phyloP scores from a whole-genome alignment of 2,329 filamentous ascomycete genomes.

The Claviceps lovelessii region DNA sequence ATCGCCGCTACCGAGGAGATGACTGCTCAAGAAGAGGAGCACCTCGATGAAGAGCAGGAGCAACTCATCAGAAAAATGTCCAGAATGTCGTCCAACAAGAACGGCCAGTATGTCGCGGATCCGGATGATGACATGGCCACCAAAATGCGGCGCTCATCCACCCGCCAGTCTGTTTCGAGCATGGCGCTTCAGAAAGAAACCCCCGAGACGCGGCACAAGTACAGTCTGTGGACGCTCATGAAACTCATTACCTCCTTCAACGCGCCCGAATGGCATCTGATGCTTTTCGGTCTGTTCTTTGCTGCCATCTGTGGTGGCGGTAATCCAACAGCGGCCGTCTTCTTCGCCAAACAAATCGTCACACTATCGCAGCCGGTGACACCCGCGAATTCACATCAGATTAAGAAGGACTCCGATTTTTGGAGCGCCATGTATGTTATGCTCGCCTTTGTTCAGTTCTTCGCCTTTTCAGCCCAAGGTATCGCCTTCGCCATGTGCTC shows the following conservation, averaged over 20 bases:
- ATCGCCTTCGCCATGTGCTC: slow-evolving; percentile 70
- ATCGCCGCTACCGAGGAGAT: slow-evolving; percentile 50
- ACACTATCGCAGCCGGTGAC: slow-evolving; percentile 44
- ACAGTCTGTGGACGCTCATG: slow-evolving; percentile 61
- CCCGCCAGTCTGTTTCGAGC: slow-evolving; percentile 52
- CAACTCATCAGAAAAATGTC: slow-evolving; percentile 30
- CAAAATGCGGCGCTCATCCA: slow-evolving; percentile 41
- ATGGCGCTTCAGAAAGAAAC: slow-evolving; percentile 46
- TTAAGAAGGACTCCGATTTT: slow-evolving; percentile 63
- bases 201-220: slow-evolving; percentile 37
- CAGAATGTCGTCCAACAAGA: slow-evolving; percentile 24
- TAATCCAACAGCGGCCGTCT: slow-evolving; percentile 54
- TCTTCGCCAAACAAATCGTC: slow-evolving; percentile 80
- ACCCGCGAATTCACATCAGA: slow-evolving; percentile 32
- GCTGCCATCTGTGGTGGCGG: slow-evolving; percentile 66
- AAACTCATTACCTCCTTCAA: slow-evolving; percentile 74
- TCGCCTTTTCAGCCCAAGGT: slow-evolving; percentile 56
- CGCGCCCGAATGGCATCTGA: slow-evolving; percentile 51
- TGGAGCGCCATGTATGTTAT: slow-evolving; percentile 85
- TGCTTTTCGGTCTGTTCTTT: slow-evolving; percentile 60
- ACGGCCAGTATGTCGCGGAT: slow-evolving; percentile 32
- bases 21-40: slow-evolving; percentile 35
- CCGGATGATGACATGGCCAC: slow-evolving; percentile 47
- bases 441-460: slow-evolving; percentile 58
- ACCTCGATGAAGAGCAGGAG: slow-evolving; percentile 35